Evolutionary conservation across 192 early-diverging fungal species (phyloP).

Genomic region (Geosiphon pyriformis): DNA sequence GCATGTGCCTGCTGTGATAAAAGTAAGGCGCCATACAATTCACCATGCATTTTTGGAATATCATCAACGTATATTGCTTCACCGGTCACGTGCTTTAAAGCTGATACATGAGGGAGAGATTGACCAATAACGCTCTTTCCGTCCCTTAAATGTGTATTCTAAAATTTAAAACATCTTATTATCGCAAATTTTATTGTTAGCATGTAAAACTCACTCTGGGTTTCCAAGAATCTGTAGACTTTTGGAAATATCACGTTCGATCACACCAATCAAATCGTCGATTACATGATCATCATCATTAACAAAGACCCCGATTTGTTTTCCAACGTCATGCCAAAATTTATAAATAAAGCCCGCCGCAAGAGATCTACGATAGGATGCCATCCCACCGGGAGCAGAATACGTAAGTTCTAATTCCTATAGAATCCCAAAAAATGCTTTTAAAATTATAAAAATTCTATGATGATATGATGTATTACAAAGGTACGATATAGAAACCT

Average conservation of each 20-base stretch:
- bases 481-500: too few relatives aligned
- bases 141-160: constrained; percentile 12
- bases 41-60: constrained; percentile 63
- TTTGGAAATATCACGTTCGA: constrained; percentile 41
- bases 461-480: too few relatives aligned
- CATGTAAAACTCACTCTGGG: constrained; percentile 40
- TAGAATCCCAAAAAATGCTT: neutral
- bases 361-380: constrained; percentile 59
- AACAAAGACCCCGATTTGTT: constrained; percentile 20
- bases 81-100: constrained; percentile 79
- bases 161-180: constrained; percentile 17
- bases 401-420: constrained; percentile 39
- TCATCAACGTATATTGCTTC: constrained; percentile 82
- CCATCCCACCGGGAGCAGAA: constrained; percentile 61
- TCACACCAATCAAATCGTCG: constrained; percentile 34
- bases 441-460: too few relatives aligned
- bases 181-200: neutral
- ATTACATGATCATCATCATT: constrained; percentile 30
- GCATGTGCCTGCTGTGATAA: constrained; percentile 63
- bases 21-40: constrained; percentile 66
- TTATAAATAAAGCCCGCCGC: constrained; percentile 57
- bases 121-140: constrained; percentile 55
- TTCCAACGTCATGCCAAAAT: constrained; percentile 54
- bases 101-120: constrained; percentile 63
- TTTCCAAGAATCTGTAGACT: constrained; percentile 34